Evolutionary conservation across 2,329 filamentous ascomycete species (phyloP).

Genomic region (Epichloe gansuensis): DNA sequence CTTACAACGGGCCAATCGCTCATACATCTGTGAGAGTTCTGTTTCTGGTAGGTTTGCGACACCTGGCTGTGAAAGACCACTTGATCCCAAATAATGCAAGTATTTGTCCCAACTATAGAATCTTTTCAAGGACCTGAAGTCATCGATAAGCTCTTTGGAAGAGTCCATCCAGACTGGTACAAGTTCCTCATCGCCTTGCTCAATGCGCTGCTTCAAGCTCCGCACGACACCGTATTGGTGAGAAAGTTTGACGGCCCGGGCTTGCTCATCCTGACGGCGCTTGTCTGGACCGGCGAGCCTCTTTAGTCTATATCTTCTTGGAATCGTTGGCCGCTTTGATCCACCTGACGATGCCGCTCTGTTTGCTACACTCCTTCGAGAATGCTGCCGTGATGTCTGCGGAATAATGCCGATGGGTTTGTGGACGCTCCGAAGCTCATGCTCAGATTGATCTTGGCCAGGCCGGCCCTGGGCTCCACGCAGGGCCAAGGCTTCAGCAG

Average conservation of each 20-base stretch:
- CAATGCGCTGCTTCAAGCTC: slow-evolving; percentile 28
- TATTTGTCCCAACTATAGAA: slow-evolving; percentile 58
- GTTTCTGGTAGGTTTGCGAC: slow-evolving; percentile 20
- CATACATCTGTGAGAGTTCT: slow-evolving; percentile 41
- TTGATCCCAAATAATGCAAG: slow-evolving; percentile 39
- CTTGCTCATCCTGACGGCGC: slow-evolving; percentile 30
- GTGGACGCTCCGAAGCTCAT: not conserved
- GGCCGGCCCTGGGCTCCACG: slow-evolving; percentile 31
- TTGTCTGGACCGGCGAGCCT: slow-evolving; percentile 32
- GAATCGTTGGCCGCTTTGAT: slow-evolving; percentile 11
- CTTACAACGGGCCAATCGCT: slow-evolving; percentile 41
- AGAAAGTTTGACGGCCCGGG: slow-evolving; percentile 24
- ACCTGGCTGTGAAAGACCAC: slow-evolving; percentile 11
- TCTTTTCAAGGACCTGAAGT: slow-evolving; percentile 49
- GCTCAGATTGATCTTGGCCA: not conserved
- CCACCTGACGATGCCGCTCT: not conserved
- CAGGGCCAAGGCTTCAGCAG: slow-evolving; percentile 60
- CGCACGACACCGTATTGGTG: slow-evolving; percentile 32
- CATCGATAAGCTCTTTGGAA: slow-evolving; percentile 46
- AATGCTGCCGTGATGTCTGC: not conserved
- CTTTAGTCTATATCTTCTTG: slow-evolving; percentile 31
- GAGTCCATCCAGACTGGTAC: slow-evolving; percentile 42
- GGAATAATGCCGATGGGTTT: not conserved
- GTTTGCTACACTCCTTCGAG: not conserved
- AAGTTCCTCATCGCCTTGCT: slow-evolving; percentile 30